phyloP scores from a whole-genome alignment of 306 rosid genomes.

The Abrus precatorius region DNA sequence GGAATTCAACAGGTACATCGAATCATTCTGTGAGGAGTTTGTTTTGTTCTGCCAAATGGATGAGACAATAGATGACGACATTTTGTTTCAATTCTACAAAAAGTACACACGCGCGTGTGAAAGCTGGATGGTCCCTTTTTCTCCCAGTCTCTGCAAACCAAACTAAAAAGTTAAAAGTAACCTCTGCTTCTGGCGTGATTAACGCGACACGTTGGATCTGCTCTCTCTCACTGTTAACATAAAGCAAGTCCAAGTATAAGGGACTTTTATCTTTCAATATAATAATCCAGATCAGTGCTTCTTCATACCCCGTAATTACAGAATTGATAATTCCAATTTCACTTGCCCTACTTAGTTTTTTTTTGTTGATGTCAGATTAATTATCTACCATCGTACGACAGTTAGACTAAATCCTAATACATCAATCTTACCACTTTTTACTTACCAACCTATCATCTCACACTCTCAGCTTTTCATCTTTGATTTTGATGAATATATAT shows the following conservation, averaged over 20 bases:
- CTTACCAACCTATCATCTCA: neutral
- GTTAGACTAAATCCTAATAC: neutral
- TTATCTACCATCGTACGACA: neutral
- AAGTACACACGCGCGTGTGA: neutral
- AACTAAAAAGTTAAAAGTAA: neutral
- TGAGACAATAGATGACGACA: neutral
- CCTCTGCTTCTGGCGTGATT: neutral
- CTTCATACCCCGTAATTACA: neutral
- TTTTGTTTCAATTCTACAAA: neutral
- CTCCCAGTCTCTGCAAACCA: neutral
- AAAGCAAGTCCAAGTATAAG: neutral
- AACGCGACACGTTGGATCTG: neutral
- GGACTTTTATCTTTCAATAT: neutral
- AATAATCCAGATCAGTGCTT: neutral
- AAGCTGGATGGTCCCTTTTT: too few relatives aligned
- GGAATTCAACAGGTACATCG: neutral
- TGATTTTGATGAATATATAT: neutral
- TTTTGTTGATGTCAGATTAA: neutral
- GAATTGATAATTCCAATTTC: neutral
- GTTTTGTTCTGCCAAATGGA: neutral
- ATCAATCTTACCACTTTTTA: neutral
- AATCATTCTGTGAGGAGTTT: neutral
- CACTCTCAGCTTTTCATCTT: neutral
- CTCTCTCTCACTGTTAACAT: neutral
- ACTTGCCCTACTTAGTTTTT: neutral